These are phyloP conservation scores for Bullera alba DNA, from an alignment of 768 basidiomycete genomes.

Conservation along the genomic window DNA sequence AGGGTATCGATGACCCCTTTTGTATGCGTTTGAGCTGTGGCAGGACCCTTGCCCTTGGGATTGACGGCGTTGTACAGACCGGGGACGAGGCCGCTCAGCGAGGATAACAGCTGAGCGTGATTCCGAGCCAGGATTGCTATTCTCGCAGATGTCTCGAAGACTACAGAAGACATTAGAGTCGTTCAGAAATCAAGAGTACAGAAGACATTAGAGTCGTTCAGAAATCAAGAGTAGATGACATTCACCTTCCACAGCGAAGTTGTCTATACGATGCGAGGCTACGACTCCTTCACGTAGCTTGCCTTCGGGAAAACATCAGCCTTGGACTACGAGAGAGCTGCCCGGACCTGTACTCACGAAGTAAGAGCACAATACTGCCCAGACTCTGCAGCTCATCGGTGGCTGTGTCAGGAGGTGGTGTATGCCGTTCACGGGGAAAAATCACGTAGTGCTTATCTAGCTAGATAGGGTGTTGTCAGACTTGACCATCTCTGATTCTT, in stretches of 20 bases:
- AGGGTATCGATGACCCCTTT: background rate
- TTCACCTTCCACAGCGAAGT: constrained; percentile 41
- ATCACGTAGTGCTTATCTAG: constrained; percentile 30
- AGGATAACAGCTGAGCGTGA: constrained; percentile 31
- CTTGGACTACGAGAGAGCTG: background rate
- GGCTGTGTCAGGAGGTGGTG: constrained; percentile 7
- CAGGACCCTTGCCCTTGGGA: background rate
- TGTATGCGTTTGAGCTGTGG: background rate
- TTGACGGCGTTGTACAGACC: constrained; percentile 18
- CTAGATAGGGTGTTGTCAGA: constrained; percentile 7
- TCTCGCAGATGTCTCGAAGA: constrained; percentile 38
- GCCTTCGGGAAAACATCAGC: constrained; percentile 10
- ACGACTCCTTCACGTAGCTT: constrained; percentile 43
- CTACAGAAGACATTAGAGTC: constrained; percentile 14
- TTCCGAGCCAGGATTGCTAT: constrained; percentile 29
- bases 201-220: too few species aligned
- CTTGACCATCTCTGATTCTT: background rate
- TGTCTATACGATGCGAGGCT: constrained; percentile 36
- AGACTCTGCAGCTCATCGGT: constrained; percentile 37
- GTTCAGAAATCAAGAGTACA: background rate
- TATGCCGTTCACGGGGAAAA: constrained; percentile 15
- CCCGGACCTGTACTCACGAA: constrained; percentile 18
- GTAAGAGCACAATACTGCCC: constrained; percentile 37
- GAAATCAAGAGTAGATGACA: background rate
- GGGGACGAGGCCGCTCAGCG: constrained; percentile 37